Evolutionary conservation across 208 protist genomes (phyloP), one percentile per base, ranked within the genome.

Genomic region (Crithidia acanthocephali): DNA sequence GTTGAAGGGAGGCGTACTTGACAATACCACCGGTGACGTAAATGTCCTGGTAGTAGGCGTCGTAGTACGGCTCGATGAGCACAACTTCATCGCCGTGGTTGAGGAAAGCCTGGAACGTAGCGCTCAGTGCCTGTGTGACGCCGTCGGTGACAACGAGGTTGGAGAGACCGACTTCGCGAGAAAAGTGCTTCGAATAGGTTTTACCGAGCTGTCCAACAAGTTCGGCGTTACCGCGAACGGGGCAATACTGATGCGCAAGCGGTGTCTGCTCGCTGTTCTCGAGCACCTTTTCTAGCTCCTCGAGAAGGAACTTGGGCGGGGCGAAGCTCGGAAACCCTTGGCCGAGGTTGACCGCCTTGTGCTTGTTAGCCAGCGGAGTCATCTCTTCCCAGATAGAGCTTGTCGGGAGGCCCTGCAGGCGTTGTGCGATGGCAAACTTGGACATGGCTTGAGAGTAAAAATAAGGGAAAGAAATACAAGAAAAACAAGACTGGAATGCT

Each of bases 1-100:
- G 85, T 51, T 76, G 81, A 1, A 98, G 78, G 20, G 90, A 81
- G 16, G 97, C 85, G 73, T 88, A 95, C 33, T 82, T 80, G 5
- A 88, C 73, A 10, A 87, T 70, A 42, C 89, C 95, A 33, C 88
- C 92, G 25, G 76, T 81, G 44, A 97, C 61, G 32, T 83, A 45
- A 30, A 92, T 82, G 44, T 88, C 89, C 72, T 74, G 75, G 52
- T 79, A 72, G 72, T 98, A 98, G 0, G 82, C 83, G 72, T 98
- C 97, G 83, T 94, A 98, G 70, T 89, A 98, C 9, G 97, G 95
- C 78, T 98, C 94, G 20, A 98, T 85, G 13, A 97, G 68, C 30
- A 98, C 83, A 0, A 98, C 87, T 59, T 98, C 95, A 60, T 98
- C 97, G 10, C 94, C 95, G 44, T 82, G 84, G 32, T 95, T 91